Percentiles rank a stretch among this genome's conserved stretches.
phyloP scores from a whole-genome alignment of 2,329 filamentous ascomycete species.

The Paecilomyces dactylethromorphus region DNA sequence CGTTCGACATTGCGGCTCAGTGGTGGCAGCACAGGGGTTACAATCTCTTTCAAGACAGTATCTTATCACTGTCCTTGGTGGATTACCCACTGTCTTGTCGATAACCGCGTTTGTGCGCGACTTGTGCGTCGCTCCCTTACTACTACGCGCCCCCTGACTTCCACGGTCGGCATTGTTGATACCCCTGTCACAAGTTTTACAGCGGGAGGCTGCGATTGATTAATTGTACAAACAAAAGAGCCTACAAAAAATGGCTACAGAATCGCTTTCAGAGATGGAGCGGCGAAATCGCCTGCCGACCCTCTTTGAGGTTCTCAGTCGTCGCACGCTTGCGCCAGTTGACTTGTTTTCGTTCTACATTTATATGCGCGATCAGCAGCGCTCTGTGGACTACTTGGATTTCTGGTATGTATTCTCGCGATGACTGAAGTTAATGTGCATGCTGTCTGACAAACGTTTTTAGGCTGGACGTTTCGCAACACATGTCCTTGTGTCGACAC shows the following conservation, averaged over 20 bases:
- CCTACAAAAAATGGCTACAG: background rate
- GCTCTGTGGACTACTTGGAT: conserved; percentile 94
- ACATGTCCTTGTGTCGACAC: conserved; percentile 93
- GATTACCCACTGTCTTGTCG: background rate
- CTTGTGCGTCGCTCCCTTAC: background rate
- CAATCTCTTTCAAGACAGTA: background rate
- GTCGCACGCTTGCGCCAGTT: conserved; percentile 88
- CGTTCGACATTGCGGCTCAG: background rate
- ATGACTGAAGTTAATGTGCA: background rate
- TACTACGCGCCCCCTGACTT: background rate
- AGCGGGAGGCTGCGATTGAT: background rate
- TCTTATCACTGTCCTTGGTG: background rate
- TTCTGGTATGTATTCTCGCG: conserved; percentile 68
- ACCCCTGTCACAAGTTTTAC: background rate
- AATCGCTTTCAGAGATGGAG: conserved; percentile 31
- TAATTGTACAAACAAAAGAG: background rate
- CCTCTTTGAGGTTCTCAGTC: conserved; percentile 89
- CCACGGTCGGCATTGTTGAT: background rate
- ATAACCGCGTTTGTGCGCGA: background rate
- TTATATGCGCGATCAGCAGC: conserved; percentile 97
- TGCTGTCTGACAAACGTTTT: conserved; percentile 6
- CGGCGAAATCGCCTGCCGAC: conserved; percentile 81
- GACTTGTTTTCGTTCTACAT: conserved; percentile 99
- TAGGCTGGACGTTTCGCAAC: conserved; percentile 98
- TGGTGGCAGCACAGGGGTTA: background rate